phyloP scores from a whole-genome alignment of 2,329 filamentous ascomycete species.

The Hawksworthiomyces lignivorus region DNA sequence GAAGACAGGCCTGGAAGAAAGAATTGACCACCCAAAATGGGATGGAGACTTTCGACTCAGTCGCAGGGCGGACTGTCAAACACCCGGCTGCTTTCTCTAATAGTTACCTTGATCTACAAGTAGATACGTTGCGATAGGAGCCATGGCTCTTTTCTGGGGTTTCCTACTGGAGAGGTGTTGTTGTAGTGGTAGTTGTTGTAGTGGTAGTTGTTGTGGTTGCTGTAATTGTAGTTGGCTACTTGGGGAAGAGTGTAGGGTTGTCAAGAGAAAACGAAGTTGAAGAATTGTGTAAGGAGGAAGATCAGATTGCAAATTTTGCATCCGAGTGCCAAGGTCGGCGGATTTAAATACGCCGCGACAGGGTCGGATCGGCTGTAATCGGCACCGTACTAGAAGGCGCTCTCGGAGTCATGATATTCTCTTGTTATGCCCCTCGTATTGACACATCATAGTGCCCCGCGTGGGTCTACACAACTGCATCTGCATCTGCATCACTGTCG shows the following conservation, averaged over 20 bases:
- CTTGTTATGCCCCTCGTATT: too few species aligned
- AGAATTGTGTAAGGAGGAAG: too few species aligned
- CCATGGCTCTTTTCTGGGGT: constrained; percentile 14
- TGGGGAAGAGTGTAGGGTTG: too few species aligned
- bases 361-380: too few species aligned
- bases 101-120: constrained; percentile 39
- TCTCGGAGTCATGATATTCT: too few species aligned
- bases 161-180: constrained; percentile 3
- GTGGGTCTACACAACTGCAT: background rate
- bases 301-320: too few species aligned
- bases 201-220: background rate
- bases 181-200: background rate
- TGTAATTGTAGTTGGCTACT: background rate
- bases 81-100: constrained; percentile 40
- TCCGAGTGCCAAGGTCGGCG: too few species aligned
- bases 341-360: too few species aligned
- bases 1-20: too few species aligned
- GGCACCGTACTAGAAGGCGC: too few species aligned
- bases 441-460: background rate
- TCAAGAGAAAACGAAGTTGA: too few species aligned
- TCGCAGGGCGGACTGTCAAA: constrained; percentile 28
- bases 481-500: background rate
- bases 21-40: background rate
- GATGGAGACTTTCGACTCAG: constrained; percentile 22
- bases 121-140: constrained; percentile 24